Conservation (phyloP, 2,329 filamentous ascomycete species). For the Colletotrichum navitas region DNA sequence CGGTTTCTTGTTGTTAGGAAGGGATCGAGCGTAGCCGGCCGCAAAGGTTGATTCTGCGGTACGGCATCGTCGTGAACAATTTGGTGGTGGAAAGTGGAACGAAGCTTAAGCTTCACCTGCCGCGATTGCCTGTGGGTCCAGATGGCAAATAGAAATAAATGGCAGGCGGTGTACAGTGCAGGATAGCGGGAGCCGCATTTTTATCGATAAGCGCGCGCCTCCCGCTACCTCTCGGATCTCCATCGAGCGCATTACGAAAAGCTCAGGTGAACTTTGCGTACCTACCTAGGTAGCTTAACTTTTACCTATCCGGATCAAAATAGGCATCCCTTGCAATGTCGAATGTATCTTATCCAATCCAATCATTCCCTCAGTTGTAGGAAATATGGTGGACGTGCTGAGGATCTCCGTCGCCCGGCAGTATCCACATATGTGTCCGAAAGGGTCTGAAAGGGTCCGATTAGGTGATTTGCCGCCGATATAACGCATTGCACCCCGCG, state of each 20-base stretch:
- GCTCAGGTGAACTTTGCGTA: conserved; percentile 19
- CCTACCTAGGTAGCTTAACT: background rate
- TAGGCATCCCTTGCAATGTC: conserved; percentile 25
- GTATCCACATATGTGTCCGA: conserved; percentile 33
- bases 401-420: conserved; percentile 18
- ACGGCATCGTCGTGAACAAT: conserved; percentile 27
- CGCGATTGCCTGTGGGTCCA: conserved; percentile 7
- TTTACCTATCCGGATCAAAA: conserved; percentile 21
- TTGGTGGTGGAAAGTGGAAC: conserved; percentile 31
- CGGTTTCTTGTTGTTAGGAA: background rate
- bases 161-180: conserved; percentile 21
- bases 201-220: conserved; percentile 6
- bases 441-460: conserved; percentile 32
- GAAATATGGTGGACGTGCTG: conserved; percentile 5
- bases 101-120: conserved; percentile 33
- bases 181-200: background rate
- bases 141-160: background rate
- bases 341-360: conserved; percentile 13
- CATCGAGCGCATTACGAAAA: conserved; percentile 2
- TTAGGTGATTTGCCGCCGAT: conserved; percentile 39
- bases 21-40: conserved; percentile 5
- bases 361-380: background rate
- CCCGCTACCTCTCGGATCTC: background rate
- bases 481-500: conserved; percentile 36
- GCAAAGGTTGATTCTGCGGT: conserved; percentile 7